Base-by-base conservation (phyloP, 192 early-diverging fungal genomes). In the Paraglomus occultum region DNA sequence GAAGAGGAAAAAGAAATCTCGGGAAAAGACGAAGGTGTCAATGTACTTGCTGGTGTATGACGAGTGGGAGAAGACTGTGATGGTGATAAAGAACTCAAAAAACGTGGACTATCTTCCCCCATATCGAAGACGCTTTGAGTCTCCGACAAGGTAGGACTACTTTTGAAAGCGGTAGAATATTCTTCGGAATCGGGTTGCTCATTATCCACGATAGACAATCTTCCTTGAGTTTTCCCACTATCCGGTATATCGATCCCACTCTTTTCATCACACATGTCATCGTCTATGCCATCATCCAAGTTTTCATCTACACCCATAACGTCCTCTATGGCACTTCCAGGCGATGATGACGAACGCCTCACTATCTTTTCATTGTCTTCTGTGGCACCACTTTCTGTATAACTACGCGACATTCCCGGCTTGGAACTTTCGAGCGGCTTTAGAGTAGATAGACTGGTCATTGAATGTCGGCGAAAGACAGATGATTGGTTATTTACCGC, bases 391-490 rank as follows among this genome's bases (percentile, higher is more conserved):
- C 46, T 52, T n/a, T 66, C 64, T 17, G 64, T 51, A 11, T 52
- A 43, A 47, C 64, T 66, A 2, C 38, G 31, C 15, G 67, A 68
- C 38, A 55, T 55, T 44, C 23, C 67, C 15, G 23, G 20, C 5
- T 18, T 54, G 74, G 17, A 67, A 50, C 5, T 64, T 70, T 48
- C 64, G 61, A 23, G 55, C 53, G 4, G 51, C 63, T 70, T 72
- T 67, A 22, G 66, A 11, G 8, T 50, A 71, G 8, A 66, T 70
- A 83, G 74, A 70, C 77, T 85, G 15, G 74, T 84, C 59, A 65
- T 81, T 51, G 82, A 89, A 77, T 76, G 87, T 39, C 78, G 59
- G 63, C 82, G 84, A 12, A 77, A 71, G 42, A 81, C 71, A 0
- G 75, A 73, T 5, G 74, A 74, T 40, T 59, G 64, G 43, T 77